Percentiles rank a stretch among this genome's conserved stretches.
These are phyloP conservation scores for Litchi chinensis DNA, from an alignment of 345 rosid genomes.

Conservation along the genomic window DNA sequence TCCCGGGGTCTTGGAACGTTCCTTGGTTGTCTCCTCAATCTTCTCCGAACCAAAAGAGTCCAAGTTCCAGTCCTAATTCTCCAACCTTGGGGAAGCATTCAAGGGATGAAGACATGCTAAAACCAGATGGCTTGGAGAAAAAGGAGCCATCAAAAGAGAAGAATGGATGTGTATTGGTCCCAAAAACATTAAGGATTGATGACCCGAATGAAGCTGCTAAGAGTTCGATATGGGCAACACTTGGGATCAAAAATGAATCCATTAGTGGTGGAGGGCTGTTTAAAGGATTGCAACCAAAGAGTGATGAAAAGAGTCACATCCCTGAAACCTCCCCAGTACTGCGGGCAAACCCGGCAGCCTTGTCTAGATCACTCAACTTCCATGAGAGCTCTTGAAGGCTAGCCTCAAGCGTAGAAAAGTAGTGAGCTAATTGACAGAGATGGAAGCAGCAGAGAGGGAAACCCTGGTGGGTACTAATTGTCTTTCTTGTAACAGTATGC, in stretches of 20 bases:
- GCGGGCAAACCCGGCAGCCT: constrained; percentile 82
- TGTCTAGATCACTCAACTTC: constrained; percentile 77
- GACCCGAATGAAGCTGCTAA: constrained; percentile 76
- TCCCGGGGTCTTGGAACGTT: constrained; percentile 56
- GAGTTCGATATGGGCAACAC: constrained; percentile 77
- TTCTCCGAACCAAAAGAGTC: constrained; percentile 41
- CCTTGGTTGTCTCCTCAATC: constrained; percentile 60
- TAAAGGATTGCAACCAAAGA: constrained; percentile 60
- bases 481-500: constrained; percentile 24
- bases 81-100: constrained; percentile 68
- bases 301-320: constrained; percentile 39
- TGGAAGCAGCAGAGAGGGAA: neutral
- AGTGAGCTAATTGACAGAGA: constrained; percentile 13
- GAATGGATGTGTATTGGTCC: constrained; percentile 57
- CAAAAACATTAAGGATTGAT: constrained; percentile 74
- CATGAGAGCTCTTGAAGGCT: constrained; percentile 53
- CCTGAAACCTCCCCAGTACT: constrained; percentile 43
- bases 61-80: constrained; percentile 43
- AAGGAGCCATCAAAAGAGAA: constrained; percentile 42
- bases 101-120: constrained; percentile 50
- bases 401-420: constrained; percentile 7
- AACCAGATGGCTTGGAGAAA: constrained; percentile 34
- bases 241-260: constrained; percentile 62
- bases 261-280: constrained; percentile 44
- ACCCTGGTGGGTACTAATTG: constrained; percentile 22